Evolutionary conservation across 2,329 filamentous ascomycete genomes (phyloP), one percentile per base, ranked within the genome.

Genomic region (Penicillium sp.): DNA sequence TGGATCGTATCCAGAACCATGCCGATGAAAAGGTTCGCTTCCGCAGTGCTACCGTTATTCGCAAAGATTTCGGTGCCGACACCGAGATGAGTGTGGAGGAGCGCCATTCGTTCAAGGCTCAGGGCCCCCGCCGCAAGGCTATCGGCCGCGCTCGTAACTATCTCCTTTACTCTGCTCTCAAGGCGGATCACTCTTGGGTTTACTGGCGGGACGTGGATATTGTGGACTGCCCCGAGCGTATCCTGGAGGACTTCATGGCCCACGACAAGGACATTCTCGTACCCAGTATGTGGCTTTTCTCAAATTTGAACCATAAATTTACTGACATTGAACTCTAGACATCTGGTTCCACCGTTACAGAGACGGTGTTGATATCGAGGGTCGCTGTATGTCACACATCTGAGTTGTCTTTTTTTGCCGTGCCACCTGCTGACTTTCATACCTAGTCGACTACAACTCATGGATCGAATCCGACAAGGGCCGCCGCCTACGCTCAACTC

Each of bases 201-300:
- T 97, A 97, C 75, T 99, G 94, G 94, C 86, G 94, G 56, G 94
- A 99, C 72, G 92, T 96, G 47, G 94, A 99, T 74, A 97, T 99
- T 65, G 86, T 90, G 44, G 92, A 99, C 70, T 96, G 89, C 71
- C 91, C 93, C 1, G 83, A 84, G 60, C 87, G 84, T 69, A 95
- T 99, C 57, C 81, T 99, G 32, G 92, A 99, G 77, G 94, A 99
- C 68, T 95, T 99, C 65, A 89, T 96, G 66, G 90, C 91, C 18
- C 94, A 97, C 69, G 90, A 99, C 73, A 87, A 87, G 69, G 94
- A 99, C 73, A 85, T 99, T 55, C 78, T 99, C 54, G 93, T 97
- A 65, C 94, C 94, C 0, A 99, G 92, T 97, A 88, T 69, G 90
- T 79, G 27, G 38, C 34, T n/a, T 13, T 27, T 43, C 24, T 40